phyloP scores from a whole-genome alignment of 1,139 yeast species.

The Schwanniomyces etchellsii region DNA sequence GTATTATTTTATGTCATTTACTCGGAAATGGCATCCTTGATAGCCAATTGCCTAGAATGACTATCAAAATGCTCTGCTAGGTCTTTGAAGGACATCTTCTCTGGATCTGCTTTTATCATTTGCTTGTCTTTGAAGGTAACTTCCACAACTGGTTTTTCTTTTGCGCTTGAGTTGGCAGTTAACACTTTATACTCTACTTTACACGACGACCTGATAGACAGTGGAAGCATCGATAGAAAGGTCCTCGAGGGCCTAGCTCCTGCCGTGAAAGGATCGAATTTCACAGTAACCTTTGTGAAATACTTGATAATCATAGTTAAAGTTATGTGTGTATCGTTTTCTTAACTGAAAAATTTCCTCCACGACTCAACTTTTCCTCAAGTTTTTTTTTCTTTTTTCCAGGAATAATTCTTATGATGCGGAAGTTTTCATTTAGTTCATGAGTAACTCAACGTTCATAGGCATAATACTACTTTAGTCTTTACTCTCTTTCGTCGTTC shows the following conservation, averaged over 20 bases:
- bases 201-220: slow-evolving; percentile 49
- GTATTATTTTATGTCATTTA: too few relatives aligned
- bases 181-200: slow-evolving; percentile 51
- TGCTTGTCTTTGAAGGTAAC: slow-evolving; percentile 83
- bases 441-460: too few relatives aligned
- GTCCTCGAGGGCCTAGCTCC: slow-evolving; percentile 81
- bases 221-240: slow-evolving; percentile 77
- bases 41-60: slow-evolving; percentile 64
- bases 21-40: slow-evolving; percentile 54
- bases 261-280: slow-evolving; percentile 69
- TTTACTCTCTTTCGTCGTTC: too few relatives aligned
- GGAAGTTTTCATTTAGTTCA: too few relatives aligned
- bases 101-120: slow-evolving; percentile 64
- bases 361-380: too few relatives aligned
- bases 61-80: slow-evolving; percentile 54
- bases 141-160: slow-evolving; percentile 52
- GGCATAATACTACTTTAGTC: too few relatives aligned
- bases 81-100: slow-evolving; percentile 45
- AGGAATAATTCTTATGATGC: too few relatives aligned
- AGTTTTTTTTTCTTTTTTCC: too few relatives aligned
- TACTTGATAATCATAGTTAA: slow-evolving; percentile 76
- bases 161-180: slow-evolving; percentile 27
- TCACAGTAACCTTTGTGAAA: slow-evolving; percentile 70
- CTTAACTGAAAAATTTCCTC: too few relatives aligned
- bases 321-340: too few relatives aligned